Base-by-base conservation (phyloP, 306 rosid species). In the Casuarina cunninghamiana region DNA sequence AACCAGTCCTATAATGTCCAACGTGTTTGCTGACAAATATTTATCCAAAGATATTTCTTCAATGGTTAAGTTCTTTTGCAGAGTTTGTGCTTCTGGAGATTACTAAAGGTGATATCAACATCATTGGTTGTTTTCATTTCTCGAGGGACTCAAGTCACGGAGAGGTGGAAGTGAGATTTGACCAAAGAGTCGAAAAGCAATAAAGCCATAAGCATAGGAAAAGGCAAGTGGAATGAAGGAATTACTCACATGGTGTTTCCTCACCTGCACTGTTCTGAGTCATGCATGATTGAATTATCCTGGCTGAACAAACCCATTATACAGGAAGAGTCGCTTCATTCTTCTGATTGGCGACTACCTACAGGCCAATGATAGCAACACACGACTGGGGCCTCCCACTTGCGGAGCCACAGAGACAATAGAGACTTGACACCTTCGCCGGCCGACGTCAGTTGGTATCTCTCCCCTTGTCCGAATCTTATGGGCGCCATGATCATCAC, bases 341-440 rank as follows among this genome's bases (percentile, higher is more conserved):
- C 83, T 67, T 83, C 81, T 80, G 82, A 88, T 85, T 84, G 75
- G 82, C 83, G 84, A 81, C 75, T 77, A 46, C 79, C 69, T 75
- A 12, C 45, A 79, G 81, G 84, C 86, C 86, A 90, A 86, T 82
- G 85, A 87, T 83, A 81, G 80, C 77, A 81, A 84, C 83, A 77
- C 78, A 75, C 77, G 70, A 73, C 85, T 83, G 85, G 84, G 90
- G 90, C 89, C 88, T 81, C 84, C 90, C 82, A 87, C 90, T 90
- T 88, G 86, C 76, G 83, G 86, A 80, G 75, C 76, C 74, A 69
- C 75, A 75, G 81, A 87, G 83, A 89, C 93, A 89, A 84, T 77
- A 75, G 77, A 81, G 83, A 88, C 77, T 84, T 80, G 88, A 88
- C 79, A n/a, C 86, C 90, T 86, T 80, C 87, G 48, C 58, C 65